Base-by-base conservation (phyloP, 1,139 yeast species). In the Meyerozyma athensensis region DNA sequence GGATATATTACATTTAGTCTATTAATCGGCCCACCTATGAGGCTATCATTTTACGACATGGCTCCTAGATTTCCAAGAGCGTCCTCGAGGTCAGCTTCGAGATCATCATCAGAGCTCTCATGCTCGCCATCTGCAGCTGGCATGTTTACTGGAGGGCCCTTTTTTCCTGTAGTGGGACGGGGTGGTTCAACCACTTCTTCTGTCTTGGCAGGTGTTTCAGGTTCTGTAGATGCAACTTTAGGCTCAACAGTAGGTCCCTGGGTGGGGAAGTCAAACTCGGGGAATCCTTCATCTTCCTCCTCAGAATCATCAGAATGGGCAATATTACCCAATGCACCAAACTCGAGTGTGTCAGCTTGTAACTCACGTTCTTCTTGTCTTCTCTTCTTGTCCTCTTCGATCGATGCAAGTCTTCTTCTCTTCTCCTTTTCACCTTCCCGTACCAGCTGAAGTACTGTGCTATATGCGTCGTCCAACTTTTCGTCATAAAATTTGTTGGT, bases 361-460 rank as follows among this genome's bases (percentile, higher is more conserved):
- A 39, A 19, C 39, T 33, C 41, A 33, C 36, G 37, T 36, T 32
- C 39, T 58, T 62, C 30, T 47, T 44, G 44, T 7, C 39, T 38
- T 16, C 19, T 21, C 18, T 37, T 30, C 17, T 38, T 33, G 35
- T 39, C 46, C 23, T 32, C 43, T 3, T 28, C 33, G 19, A 45
- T 35, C n/a, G 17, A 30, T 8, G 33, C 39, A 17, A 45, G 32
- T 8, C 16, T 57, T 57, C 33, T 55, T 43, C 37, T 52, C 50
- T 34, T 59, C 48, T 14, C 50, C 45, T 53, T 50, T 35, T 64
- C 68, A 4, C 74, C 72, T 4, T 37, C 36, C 32, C 68, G 52
- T 7, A 76, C 58, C 2, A 69, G 56, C n/a, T 45, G 49, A 5
- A 67, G 52, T 2, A 68, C 71, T 8, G 55, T 44, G 23, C 57